Evolutionary conservation across 1,284 basidiomycete genomes (phyloP).

Genomic region (Tremellales sp.): DNA sequence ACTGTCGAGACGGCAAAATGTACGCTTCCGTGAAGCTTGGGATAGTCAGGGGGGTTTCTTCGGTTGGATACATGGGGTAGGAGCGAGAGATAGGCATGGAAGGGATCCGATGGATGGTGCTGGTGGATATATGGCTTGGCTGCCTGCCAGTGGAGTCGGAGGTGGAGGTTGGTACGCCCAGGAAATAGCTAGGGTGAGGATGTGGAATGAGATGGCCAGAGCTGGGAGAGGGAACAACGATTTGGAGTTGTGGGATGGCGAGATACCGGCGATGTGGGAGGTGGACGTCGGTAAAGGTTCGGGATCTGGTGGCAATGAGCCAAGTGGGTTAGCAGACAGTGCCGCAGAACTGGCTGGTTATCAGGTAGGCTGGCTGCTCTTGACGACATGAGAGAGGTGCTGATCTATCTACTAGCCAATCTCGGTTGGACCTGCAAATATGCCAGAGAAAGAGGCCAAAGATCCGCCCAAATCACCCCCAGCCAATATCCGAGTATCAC

Average conservation of each 20-base stretch:
- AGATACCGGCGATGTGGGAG: background rate
- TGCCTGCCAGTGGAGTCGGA: background rate
- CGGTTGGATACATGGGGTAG: constrained; percentile 11
- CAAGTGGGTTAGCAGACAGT: background rate
- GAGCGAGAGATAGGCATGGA: background rate
- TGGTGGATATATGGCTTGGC: background rate
- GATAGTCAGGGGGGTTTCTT: constrained; percentile 11
- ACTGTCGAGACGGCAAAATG: background rate
- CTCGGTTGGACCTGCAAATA: background rate
- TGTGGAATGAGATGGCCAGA: background rate
- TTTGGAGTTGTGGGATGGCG: background rate
- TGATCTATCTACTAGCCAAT: background rate
- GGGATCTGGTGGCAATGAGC: background rate
- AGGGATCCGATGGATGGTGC: background rate
- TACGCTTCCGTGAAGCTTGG: constrained; percentile 6
- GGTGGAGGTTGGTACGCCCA: background rate
- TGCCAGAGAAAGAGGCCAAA: background rate
- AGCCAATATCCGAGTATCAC: constrained; percentile 4
- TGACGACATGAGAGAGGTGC: background rate
- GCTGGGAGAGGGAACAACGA: background rate
- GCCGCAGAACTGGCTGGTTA: background rate
- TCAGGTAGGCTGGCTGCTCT: background rate
- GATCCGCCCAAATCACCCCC: background rate
- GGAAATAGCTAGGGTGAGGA: background rate
- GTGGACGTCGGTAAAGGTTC: background rate